Base-by-base conservation (phyloP, 192 early-diverging fungal genomes). In the Umbelopsis sp. region DNA sequence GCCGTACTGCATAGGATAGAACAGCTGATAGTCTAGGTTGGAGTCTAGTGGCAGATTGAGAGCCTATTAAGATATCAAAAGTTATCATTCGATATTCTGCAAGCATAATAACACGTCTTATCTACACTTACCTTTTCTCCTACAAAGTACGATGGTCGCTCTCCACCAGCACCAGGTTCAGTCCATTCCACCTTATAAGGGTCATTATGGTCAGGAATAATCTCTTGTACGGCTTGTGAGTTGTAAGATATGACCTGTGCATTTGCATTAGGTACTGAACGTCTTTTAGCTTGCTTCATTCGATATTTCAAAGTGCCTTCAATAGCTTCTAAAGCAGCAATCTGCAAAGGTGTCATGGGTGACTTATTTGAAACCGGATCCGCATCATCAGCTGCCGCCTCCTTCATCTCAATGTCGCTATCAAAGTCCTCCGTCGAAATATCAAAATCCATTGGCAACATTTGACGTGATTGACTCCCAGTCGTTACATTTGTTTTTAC, bases 111-210 rank as follows among this genome's bases (percentile, higher is more conserved):
- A 44, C 7, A 54, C 4, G 51, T 65, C 12, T 44, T 4, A 31
- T 17, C 16, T 25, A 36, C 68, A 12, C 36, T 47, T 65, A 91
- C 89, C 87, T 90, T 92, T 54, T 87, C 79, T 32, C 90, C 91
- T 32, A 87, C 77, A 68, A 83, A 81, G 68, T 78, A 80, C 16
- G 69, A 66, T 49, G 53, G 66, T 34, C 25, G 36, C 4, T 89
- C 85, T 14, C 65, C 84, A n/a, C 76, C 68, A 9, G 80, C 76
- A 25, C 75, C 72, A 0, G 84, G 70, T 0, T 88, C 73, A 0
- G 90, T 89, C 95, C 95, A 97, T 44, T 97, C 95, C 21, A 95
- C 88, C 65, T 91, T 89, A 75, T 92, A 94, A 7, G 95, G 95
- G 71, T 97, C 95, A 74, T 97, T 97, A 73, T 95, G 93, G 77